These are phyloP conservation scores for Pseudodiploospora longispora DNA, from an alignment of 2,329 filamentous ascomycete genomes.

Conservation along the genomic window DNA sequence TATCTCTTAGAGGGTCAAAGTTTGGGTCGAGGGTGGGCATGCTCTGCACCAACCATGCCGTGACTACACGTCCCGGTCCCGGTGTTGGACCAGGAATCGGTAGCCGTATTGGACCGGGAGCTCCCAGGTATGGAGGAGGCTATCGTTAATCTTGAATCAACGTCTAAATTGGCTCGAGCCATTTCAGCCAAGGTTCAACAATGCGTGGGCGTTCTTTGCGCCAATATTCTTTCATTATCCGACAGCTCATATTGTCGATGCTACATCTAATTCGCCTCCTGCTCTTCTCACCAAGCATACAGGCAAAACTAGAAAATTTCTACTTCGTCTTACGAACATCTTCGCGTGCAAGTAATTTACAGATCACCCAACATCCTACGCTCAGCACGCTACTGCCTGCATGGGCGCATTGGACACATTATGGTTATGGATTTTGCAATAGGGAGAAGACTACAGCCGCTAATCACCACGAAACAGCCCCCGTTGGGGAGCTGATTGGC, in stretches of 20 bases:
- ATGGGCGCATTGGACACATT: constrained; percentile 52
- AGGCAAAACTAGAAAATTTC: constrained; percentile 37
- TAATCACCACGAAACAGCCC: constrained; percentile 13
- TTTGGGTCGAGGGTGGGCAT: constrained; percentile 97
- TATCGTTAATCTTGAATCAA: constrained; percentile 42
- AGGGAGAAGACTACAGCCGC: constrained; percentile 29
- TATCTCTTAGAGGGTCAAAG: constrained; percentile 94
- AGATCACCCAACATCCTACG: constrained; percentile 51
- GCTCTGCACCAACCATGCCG: constrained; percentile 93
- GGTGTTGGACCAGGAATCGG: constrained; percentile 61
- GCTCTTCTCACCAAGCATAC: constrained; percentile 26
- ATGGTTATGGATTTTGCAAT: constrained; percentile 55
- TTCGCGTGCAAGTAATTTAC: constrained; percentile 45
- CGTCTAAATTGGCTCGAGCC: constrained; percentile 5
- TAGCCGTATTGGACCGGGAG: constrained; percentile 47
- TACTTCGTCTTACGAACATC: constrained; percentile 39
- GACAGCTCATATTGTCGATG: constrained; percentile 13
- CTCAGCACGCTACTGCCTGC: constrained; percentile 39
- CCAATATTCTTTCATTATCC: background rate
- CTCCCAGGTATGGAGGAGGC: constrained; percentile 45
- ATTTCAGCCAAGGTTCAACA: background rate
- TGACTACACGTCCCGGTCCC: constrained; percentile 81
- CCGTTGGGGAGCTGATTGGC: constrained; percentile 13
- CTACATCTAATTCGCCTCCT: constrained; percentile 21
- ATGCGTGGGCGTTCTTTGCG: too few species aligned